Evolutionary conservation across 2,329 filamentous ascomycete genomes (phyloP).

Genomic region (Dactylonectria macrodidyma): DNA sequence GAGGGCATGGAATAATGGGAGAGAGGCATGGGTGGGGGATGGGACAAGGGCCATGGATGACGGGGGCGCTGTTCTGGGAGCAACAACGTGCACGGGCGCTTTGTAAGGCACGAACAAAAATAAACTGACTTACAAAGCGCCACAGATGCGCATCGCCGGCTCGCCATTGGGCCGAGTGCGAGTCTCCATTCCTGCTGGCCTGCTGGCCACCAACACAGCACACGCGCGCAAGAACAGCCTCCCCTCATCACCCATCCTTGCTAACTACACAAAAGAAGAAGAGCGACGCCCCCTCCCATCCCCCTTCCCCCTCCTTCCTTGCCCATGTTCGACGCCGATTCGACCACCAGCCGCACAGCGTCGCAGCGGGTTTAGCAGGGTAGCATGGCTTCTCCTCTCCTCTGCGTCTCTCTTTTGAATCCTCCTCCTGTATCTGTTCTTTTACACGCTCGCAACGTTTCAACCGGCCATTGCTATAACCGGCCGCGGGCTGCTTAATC

Average conservation of each 20-base stretch:
- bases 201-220: conserved; percentile 10
- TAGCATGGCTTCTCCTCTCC: background rate
- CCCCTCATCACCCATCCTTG: background rate
- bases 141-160: conserved; percentile 26
- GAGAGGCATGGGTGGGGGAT: background rate
- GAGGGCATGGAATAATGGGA: background rate
- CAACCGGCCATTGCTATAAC: background rate
- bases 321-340: conserved; percentile 12
- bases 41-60: background rate
- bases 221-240: conserved; percentile 17
- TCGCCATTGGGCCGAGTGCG: conserved; percentile 12
- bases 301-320: background rate
- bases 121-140: conserved; percentile 30
- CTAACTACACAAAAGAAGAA: background rate
- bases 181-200: background rate
- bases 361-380: background rate
- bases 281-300: background rate
- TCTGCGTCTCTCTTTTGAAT: background rate
- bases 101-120: conserved; percentile 30
- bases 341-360: conserved; percentile 7
- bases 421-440: too few relatives aligned
- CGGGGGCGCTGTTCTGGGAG: too few relatives aligned
- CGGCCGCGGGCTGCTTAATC: too few relatives aligned
- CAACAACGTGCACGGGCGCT: conserved; percentile 13
- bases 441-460: conserved; percentile 1